Evolutionary conservation across 768 basidiomycete species (phyloP).

Genomic region (Xerocomus spinulosus): DNA sequence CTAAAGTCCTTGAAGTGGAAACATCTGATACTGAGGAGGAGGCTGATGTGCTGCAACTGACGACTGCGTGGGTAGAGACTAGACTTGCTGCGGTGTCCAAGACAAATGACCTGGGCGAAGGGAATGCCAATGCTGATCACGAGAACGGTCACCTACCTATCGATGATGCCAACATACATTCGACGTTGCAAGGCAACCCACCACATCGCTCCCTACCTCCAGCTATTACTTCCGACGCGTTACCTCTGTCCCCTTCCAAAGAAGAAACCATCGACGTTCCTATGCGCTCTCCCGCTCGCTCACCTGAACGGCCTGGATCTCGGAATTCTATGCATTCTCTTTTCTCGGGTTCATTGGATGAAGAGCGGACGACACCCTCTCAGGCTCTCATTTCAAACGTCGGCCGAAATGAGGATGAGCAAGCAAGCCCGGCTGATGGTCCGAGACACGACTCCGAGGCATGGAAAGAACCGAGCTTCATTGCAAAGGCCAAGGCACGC

Average conservation of each 20-base stretch:
- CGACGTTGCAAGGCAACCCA: background rate
- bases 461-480: slow-evolving; percentile 33
- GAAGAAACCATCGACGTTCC: background rate
- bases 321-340: slow-evolving; percentile 22
- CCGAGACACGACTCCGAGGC: slow-evolving; percentile 24
- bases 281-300: background rate
- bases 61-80: background rate
- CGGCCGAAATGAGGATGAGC: background rate
- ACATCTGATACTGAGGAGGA: slow-evolving; percentile 8
- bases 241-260: background rate
- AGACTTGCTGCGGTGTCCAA: background rate
- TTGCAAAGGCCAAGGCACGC: slow-evolving; percentile 19
- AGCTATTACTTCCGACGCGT: background rate
- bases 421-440: background rate
- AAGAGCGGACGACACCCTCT: background rate
- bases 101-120: background rate
- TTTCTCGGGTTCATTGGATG: slow-evolving; percentile 18
- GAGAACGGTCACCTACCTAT: slow-evolving; percentile 3
- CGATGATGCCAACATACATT: slow-evolving; percentile 4
- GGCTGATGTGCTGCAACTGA: slow-evolving; percentile 7
- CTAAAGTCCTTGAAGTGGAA: slow-evolving; percentile 10
- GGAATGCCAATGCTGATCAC: background rate
- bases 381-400: background rate
- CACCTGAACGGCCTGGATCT: background rate
- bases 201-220: background rate